Evolutionary conservation across 768 basidiomycete species (phyloP).

Genomic region (Boletus reticuloceps): DNA sequence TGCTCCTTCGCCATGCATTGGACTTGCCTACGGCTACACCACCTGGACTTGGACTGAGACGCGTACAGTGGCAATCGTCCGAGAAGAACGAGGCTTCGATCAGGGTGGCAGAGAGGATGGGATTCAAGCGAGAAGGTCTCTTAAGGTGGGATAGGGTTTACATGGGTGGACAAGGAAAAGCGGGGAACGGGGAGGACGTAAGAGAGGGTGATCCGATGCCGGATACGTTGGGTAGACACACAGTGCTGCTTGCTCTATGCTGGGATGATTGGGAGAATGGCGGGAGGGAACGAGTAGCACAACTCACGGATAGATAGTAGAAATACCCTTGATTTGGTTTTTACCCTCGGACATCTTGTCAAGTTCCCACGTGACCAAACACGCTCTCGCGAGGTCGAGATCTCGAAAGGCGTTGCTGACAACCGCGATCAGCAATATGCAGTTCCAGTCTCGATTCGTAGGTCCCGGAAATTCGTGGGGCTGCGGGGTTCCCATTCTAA

Average conservation of each 20-base stretch:
- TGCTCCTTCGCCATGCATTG: slow-evolving; percentile 50
- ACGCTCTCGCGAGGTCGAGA: too few species aligned
- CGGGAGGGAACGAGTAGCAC: slow-evolving; percentile 1
- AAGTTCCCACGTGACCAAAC: too few species aligned
- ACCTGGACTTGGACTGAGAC: slow-evolving; percentile 52
- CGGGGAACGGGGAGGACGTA: slow-evolving; percentile 32
- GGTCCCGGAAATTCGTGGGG: too few species aligned
- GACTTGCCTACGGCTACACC: slow-evolving; percentile 32
- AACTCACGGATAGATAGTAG: slow-evolving; percentile 7
- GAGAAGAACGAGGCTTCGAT: slow-evolving; percentile 47
- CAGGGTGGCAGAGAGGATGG: slow-evolving; percentile 53
- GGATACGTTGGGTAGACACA: slow-evolving; percentile 35
- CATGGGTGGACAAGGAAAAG: slow-evolving; percentile 34
- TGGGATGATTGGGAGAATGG: slow-evolving; percentile 37
- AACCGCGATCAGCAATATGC: too few species aligned
- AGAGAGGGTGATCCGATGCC: slow-evolving; percentile 30
- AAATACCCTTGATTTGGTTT: not conserved
- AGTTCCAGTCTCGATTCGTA: too few species aligned
- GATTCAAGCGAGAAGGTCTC: slow-evolving; percentile 54
- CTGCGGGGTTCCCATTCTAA: too few species aligned
- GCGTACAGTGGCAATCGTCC: slow-evolving; percentile 63
- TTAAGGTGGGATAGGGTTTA: slow-evolving; percentile 56
- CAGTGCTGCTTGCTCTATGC: slow-evolving; percentile 37
- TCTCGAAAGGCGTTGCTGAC: too few species aligned
- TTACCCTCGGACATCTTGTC: too few species aligned